phyloP scores from a whole-genome alignment of 2,329 filamentous ascomycete genomes.

The Fusarium sp. region DNA sequence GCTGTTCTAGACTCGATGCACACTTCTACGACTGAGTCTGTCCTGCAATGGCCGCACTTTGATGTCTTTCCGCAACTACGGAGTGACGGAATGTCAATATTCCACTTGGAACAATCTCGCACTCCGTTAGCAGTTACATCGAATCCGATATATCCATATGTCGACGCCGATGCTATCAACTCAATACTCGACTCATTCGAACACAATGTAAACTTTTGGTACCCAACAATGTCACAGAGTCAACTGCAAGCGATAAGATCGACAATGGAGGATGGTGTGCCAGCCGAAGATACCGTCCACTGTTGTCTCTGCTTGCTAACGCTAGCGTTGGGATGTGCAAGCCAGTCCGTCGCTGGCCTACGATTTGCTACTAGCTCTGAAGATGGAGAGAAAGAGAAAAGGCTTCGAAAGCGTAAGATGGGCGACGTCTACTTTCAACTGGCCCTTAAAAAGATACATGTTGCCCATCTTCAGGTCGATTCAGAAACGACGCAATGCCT shows the following conservation, averaged over 20 bases:
- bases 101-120: slow-evolving; percentile 60
- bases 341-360: slow-evolving; percentile 53
- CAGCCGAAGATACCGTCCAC: slow-evolving; percentile 52
- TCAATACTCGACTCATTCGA: slow-evolving; percentile 59
- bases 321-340: slow-evolving; percentile 61
- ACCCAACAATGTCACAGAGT: slow-evolving; percentile 60
- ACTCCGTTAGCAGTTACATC: slow-evolving; percentile 50
- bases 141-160: slow-evolving; percentile 56
- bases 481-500: slow-evolving; percentile 62
- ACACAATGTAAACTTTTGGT: slow-evolving; percentile 64
- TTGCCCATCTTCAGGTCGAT: slow-evolving; percentile 60
- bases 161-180: slow-evolving; percentile 56
- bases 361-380: slow-evolving; percentile 29
- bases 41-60: slow-evolving; percentile 65
- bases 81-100: slow-evolving; percentile 58
- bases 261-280: slow-evolving; percentile 50
- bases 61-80: slow-evolving; percentile 58
- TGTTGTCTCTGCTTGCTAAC: slow-evolving; percentile 60
- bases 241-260: slow-evolving; percentile 52
- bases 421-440: slow-evolving; percentile 60
- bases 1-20: slow-evolving; percentile 63
- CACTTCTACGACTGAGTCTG: slow-evolving; percentile 62
- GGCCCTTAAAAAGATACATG: slow-evolving; percentile 59
- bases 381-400: slow-evolving; percentile 46
- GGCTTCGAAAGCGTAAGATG: slow-evolving; percentile 50